A percentile compares a stretch with the other conserved stretches of the same genome.
phyloP scores from a whole-genome alignment of 345 rosid species.

The Nasturtium officinale region DNA sequence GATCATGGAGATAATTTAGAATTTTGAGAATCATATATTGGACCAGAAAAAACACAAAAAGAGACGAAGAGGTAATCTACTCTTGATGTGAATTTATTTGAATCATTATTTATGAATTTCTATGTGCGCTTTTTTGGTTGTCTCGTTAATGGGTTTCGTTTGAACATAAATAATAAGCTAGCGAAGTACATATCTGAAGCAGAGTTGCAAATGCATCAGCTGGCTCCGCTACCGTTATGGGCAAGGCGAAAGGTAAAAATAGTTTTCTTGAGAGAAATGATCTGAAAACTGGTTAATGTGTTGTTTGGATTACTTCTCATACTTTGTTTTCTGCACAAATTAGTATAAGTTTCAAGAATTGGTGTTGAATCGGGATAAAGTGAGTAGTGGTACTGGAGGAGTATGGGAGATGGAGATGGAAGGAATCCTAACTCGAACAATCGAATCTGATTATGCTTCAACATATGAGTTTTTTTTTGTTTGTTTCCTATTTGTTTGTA shows the following conservation, averaged over 20 bases:
- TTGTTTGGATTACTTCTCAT: slow-evolving; percentile 20
- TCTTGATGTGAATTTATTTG: too few species aligned
- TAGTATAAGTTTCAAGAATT: slow-evolving; percentile 70
- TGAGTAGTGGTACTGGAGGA: slow-evolving; percentile 40
- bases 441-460: slow-evolving; percentile 37
- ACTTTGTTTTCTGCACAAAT: slow-evolving; percentile 35
- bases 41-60: too few species aligned
- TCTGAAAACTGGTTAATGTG: slow-evolving; percentile 5
- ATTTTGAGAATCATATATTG: too few species aligned
- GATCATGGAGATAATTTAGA: too few species aligned
- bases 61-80: too few species aligned
- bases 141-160: too few species aligned
- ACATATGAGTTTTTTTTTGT: not conserved
- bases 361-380: slow-evolving; percentile 48
- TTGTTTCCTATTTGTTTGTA: too few species aligned
- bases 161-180: too few species aligned
- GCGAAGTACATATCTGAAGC: slow-evolving; percentile 86
- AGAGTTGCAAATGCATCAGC: slow-evolving; percentile 71
- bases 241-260: slow-evolving; percentile 66
- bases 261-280: slow-evolving; percentile 1
- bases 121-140: too few species aligned
- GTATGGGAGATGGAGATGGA: slow-evolving; percentile 82
- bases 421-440: slow-evolving; percentile 54
- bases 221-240: slow-evolving; percentile 63
- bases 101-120: too few species aligned